Percentiles rank a stretch among this genome's conserved stretches.
These are phyloP conservation scores for Vitis cinerea DNA, from an alignment of 164 flowering plant species.

Conservation along the genomic window DNA sequence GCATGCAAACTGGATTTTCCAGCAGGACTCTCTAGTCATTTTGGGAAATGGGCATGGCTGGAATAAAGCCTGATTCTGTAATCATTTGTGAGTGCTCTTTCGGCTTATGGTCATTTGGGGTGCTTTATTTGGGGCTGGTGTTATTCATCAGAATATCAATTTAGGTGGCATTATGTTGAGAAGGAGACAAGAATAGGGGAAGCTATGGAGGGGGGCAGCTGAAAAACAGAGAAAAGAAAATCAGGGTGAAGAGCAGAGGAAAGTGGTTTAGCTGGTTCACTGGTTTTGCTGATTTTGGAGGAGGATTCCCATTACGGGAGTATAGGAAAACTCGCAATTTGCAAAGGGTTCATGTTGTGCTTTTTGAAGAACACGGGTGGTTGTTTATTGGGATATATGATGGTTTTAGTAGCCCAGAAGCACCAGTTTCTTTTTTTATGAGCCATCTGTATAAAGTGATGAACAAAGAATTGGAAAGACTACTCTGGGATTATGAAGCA, in stretches of 20 bases:
- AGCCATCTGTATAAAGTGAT: constrained; percentile 55
- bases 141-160: constrained; percentile 32
- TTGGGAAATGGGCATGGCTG: constrained; percentile 26
- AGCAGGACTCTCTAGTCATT: constrained; percentile 27
- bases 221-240: too few relatives aligned
- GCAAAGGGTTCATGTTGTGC: constrained; percentile 42
- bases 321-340: constrained; percentile 34
- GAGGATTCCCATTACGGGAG: constrained; percentile 17
- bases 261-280: too few relatives aligned
- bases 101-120: constrained; percentile 40
- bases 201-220: too few relatives aligned
- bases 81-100: constrained; percentile 31
- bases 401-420: constrained; percentile 51
- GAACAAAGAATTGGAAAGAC: constrained; percentile 59
- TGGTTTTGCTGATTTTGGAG: too few relatives aligned
- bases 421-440: constrained; percentile 59
- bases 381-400: constrained; percentile 41
- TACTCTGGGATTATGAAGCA: constrained; percentile 62
- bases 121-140: constrained; percentile 44
- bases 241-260: too few relatives aligned
- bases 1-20: constrained; percentile 31
- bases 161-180: constrained; percentile 12
- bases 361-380: constrained; percentile 43
- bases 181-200: too few relatives aligned
- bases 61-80: constrained; percentile 29